These are phyloP conservation scores for Fusarium sp. DNA, from an alignment of 2,329 filamentous ascomycete species.

Conservation along the genomic window DNA sequence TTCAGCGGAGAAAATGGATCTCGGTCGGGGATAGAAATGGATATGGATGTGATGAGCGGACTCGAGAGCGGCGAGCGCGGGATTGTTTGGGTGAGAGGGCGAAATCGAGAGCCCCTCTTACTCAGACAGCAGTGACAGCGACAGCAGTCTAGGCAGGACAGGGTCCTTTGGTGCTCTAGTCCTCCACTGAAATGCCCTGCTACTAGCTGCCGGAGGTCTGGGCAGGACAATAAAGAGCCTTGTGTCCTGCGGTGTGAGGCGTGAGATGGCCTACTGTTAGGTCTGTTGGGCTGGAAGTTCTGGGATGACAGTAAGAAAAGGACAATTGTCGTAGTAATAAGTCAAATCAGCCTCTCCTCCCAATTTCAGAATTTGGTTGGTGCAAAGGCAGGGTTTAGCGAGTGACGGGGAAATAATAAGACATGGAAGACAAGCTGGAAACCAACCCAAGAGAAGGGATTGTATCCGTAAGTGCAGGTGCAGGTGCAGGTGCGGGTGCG, in stretches of 20 bases:
- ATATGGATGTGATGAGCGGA: conserved; percentile 35
- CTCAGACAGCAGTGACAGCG: conserved; percentile 20
- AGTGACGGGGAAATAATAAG: conserved; percentile 27
- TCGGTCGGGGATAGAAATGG: conserved; percentile 22
- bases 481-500: too few relatives aligned
- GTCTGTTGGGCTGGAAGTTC: not conserved
- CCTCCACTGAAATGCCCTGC: too few relatives aligned
- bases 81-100: conserved; percentile 35
- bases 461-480: not conserved
- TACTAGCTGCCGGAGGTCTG: not conserved
- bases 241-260: conserved; percentile 12
- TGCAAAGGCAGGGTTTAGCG: conserved; percentile 35
- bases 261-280: not conserved
- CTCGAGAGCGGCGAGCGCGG: conserved; percentile 45
- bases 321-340: not conserved
- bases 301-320: conserved; percentile 5
- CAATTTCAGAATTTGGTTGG: conserved; percentile 21
- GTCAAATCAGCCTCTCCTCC: conserved; percentile 2
- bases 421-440: conserved; percentile 5
- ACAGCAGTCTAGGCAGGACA: not conserved
- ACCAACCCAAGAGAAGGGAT: conserved; percentile 1
- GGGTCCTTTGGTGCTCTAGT: conserved; percentile 2
- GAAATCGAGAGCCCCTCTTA: conserved; percentile 35
- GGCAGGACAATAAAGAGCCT: conserved; percentile 5
- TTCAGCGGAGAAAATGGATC: conserved; percentile 45